These are phyloP conservation scores for Leccinum variicolor DNA, from an alignment of 768 basidiomycete species.

Conservation along the genomic window DNA sequence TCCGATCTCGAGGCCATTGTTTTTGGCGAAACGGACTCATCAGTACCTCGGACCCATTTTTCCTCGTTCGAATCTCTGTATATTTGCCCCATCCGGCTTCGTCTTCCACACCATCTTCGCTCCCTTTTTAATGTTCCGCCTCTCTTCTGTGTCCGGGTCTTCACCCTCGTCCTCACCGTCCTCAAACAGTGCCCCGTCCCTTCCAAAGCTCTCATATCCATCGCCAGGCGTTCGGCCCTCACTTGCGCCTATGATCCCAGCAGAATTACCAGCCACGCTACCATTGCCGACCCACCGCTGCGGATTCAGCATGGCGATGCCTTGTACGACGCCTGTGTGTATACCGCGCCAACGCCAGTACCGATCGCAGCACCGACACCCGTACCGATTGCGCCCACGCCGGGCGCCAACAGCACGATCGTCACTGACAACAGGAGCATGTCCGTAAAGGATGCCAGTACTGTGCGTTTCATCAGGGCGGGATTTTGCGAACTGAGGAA, in stretches of 20 bases:
- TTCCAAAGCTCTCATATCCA: constrained; percentile 23
- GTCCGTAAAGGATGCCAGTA: constrained; percentile 88
- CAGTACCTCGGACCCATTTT: background rate
- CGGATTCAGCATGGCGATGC: constrained; percentile 87
- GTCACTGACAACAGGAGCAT: constrained; percentile 91
- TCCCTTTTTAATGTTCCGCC: constrained; percentile 9
- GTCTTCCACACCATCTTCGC: constrained; percentile 5
- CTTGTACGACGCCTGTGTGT: constrained; percentile 73
- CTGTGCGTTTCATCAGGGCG: constrained; percentile 86
- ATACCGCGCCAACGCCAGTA: constrained; percentile 50
- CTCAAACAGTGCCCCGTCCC: constrained; percentile 48
- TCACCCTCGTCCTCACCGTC: constrained; percentile 40
- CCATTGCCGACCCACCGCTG: constrained; percentile 69
- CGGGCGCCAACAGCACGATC: constrained; percentile 71
- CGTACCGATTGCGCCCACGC: constrained; percentile 68
- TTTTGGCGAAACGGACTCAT: background rate
- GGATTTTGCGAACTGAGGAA: constrained; percentile 88
- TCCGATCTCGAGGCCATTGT: background rate
- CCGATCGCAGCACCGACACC: constrained; percentile 63
- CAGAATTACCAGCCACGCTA: background rate
- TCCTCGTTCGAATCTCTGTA: constrained; percentile 6
- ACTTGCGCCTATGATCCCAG: background rate
- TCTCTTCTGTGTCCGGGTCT: constrained; percentile 12
- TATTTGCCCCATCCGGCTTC: constrained; percentile 27
- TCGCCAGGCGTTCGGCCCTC: background rate